These are phyloP conservation scores for Psilocybe azurescens DNA, from an alignment of 768 basidiomycete genomes.

Conservation along the genomic window DNA sequence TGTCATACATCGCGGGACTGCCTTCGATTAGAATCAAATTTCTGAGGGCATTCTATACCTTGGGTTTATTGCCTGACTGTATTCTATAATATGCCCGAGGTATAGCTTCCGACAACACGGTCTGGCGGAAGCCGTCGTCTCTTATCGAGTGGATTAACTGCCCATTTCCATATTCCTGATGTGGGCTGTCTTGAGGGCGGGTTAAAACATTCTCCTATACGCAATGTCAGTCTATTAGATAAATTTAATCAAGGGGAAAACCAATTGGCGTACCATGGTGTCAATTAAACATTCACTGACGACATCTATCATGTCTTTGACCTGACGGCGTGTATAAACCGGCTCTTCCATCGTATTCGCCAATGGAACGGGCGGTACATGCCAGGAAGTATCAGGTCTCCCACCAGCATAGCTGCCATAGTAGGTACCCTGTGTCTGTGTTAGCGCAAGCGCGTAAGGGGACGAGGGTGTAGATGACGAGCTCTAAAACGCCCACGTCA, in stretches of 20 bases:
- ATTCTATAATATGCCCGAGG: constrained; percentile 30
- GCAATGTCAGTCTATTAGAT: constrained; percentile 3
- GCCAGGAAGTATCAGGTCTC: constrained; percentile 17
- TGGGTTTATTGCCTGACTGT: constrained; percentile 19
- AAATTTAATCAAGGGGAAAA: background rate
- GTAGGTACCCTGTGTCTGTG: constrained; percentile 21
- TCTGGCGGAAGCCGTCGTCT: constrained; percentile 29
- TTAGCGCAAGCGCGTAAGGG: constrained; percentile 28
- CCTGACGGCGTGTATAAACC: constrained; percentile 36
- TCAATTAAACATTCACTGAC: constrained; percentile 34
- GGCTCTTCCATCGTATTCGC: constrained; percentile 25
- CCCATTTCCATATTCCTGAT: constrained; percentile 22
- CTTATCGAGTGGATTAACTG: constrained; percentile 25
- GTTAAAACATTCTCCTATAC: constrained; percentile 28
- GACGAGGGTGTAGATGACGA: constrained; percentile 33
- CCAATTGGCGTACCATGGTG: constrained; percentile 29
- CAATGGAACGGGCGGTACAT: constrained; percentile 14
- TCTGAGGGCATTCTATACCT: background rate
- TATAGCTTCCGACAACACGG: constrained; percentile 28
- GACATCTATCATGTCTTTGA: constrained; percentile 35
- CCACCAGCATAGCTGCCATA: constrained; percentile 18
- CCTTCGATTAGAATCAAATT: background rate
- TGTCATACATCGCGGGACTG: constrained; percentile 1
- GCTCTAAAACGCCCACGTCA: constrained; percentile 25
- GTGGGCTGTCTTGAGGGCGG: constrained; percentile 19